Evolutionary conservation across 2,329 filamentous ascomycete genomes (phyloP), one percentile per base, ranked within the genome.

Genomic region (Ascochyta pisi): DNA sequence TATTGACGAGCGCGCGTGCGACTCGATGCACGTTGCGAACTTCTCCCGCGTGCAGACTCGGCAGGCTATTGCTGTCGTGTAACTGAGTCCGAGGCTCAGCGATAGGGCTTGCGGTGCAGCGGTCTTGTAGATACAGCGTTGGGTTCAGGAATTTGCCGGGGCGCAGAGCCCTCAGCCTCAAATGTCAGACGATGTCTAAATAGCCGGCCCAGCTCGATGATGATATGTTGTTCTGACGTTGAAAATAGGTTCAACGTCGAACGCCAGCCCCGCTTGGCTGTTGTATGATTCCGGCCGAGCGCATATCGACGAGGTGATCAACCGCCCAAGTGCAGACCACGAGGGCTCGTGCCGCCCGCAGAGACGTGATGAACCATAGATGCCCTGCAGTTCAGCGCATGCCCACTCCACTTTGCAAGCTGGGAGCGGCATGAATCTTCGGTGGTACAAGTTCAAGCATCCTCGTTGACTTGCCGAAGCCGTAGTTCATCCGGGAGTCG

Each of bases 11-110:
- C 41, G 19, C 33, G 47, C 19, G 29, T 50, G 53, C 27, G 41
- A 56, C 42, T 27, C n/a, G 26, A 50, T 51, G 47, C 53, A 51
- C 29, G 37, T 38, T 56, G 24, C 42, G 12, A 42, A 50, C 47
- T 50, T 22, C 15, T 33, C 37, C 31, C 31, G 47, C 53, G 31
- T 50, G 41, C 35, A 31, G 40, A 26, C 16, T 33, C 38, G 24
- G 37, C 23, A 27, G 15, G 41, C 24, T 43, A 47, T 27, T 33
- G 37, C 46, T 42, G 52, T 16, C 9, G 53, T 56, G 53, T 23
- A 26, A 50, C 47, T 15, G 19, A 22, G 5, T 13, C 26, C 22
- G 34, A 49, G 34, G 33, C 41, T 45, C 46, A 35, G 40, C 43
- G 10, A 16, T 34, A 19, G 13, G 9, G 10, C 4, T 37, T 12